Base-by-base conservation (phyloP, 2,329 filamentous ascomycete species). In the Verticillium zaregamsianum region DNA sequence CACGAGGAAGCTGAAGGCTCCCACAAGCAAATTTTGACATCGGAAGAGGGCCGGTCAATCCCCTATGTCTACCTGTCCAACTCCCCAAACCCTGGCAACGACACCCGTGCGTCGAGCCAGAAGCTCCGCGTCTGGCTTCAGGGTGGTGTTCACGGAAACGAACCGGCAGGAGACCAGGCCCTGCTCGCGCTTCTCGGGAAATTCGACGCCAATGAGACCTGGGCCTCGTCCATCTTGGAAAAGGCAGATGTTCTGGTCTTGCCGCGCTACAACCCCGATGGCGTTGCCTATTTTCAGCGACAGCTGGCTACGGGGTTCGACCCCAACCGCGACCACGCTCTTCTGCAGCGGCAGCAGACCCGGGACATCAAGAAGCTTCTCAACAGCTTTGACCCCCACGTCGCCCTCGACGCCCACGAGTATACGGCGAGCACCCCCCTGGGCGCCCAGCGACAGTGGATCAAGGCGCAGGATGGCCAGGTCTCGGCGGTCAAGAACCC, bases 21-120 rank as follows among this genome's bases (percentile, higher is more conserved):
- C 33, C 9, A 14, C 9, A 14, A 35, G 33, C 33, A 35, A 7
- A 35, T 9, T 4, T 14, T 35, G 33, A 35, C 33, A 17, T 69
- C 68, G 3, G 68, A 69, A 55, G 68, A 69, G 32, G 67, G 67
- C 35, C 63, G 68, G 2, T 63, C 33, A 14, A 35, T 35, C 9
- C 33, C 33, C 33, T 35, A 35, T 35, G 33, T 35, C 33, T 35
- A 35, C 65, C 11, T 56, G 68, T 14, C 68, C 68, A 3, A 66
- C 66, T 28, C 63, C 68, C 61, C 61, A 61, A 35, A 35, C 33
- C 23, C 37, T 14, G 33, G 33, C 33, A 35, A 35, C 14, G 33
- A 14, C 33, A 35, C 39, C 62, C 67, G 0, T 63, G 63, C 5
- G 62, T 62, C 60, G 20, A 54, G 33, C n/a, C 32, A 54, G 9